phyloP scores from a whole-genome alignment of 2,329 filamentous ascomycete genomes.

The Aspergillus fumigatus region DNA sequence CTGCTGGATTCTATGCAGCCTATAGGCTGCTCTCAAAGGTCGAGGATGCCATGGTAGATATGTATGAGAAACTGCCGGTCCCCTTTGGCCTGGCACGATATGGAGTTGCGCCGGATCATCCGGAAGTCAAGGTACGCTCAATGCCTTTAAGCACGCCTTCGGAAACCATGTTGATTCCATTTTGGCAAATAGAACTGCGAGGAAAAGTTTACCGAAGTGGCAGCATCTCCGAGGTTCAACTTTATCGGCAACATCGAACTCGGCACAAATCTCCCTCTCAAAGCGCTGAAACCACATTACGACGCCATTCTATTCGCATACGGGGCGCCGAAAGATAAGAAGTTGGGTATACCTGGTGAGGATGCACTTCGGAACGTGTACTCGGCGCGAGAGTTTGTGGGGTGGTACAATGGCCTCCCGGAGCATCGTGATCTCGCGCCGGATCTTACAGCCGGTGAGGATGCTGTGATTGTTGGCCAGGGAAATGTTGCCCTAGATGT shows the following conservation, averaged over 20 bases:
- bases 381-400: constrained; percentile 89
- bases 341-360: constrained; percentile 76
- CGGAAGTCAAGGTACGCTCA: constrained; percentile 82
- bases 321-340: constrained; percentile 78
- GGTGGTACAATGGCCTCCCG: constrained; percentile 96
- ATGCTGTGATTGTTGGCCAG: constrained; percentile 85
- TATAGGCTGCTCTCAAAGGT: constrained; percentile 77
- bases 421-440: constrained; percentile 71
- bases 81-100: constrained; percentile 90
- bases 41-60: constrained; percentile 71
- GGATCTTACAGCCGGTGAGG: constrained; percentile 68
- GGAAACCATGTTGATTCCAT: background rate
- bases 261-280: constrained; percentile 64
- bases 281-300: constrained; percentile 72
- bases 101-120: constrained; percentile 96
- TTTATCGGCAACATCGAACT: constrained; percentile 88
- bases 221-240: constrained; percentile 73
- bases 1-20: constrained; percentile 92
- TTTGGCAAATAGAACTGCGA: constrained; percentile 71
- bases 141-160: background rate
- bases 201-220: constrained; percentile 88
- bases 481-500: constrained; percentile 96
- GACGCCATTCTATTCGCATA: constrained; percentile 91
- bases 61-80: constrained; percentile 92
- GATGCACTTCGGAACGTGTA: constrained; percentile 63